phyloP scores from a whole-genome alignment of 345 rosid species.

The Dipteronia sinensis region DNA sequence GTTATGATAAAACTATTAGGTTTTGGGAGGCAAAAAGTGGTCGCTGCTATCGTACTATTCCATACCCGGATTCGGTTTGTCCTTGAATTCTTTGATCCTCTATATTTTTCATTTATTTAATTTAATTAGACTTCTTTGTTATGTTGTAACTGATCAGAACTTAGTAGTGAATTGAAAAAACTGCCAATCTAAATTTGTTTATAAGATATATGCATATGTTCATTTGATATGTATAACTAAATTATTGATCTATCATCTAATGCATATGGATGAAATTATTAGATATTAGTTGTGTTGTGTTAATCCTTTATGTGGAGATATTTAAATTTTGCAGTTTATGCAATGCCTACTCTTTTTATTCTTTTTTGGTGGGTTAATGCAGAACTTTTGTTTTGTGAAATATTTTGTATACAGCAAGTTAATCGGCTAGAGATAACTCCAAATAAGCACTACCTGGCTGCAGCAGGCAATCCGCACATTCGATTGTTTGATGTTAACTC shows the following conservation, averaged over 20 bases:
- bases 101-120: neutral
- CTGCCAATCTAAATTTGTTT: neutral
- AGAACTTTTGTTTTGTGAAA: slow-evolving; percentile 8
- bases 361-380: neutral
- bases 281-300: neutral
- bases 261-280: neutral
- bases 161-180: neutral
- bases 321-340: neutral
- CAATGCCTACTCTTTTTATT: neutral
- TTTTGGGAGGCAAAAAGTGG: slow-evolving; percentile 98
- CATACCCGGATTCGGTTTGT: slow-evolving; percentile 83
- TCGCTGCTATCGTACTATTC: slow-evolving; percentile 90
- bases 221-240: neutral
- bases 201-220: neutral
- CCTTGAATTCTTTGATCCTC: neutral
- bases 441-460: slow-evolving; percentile 78
- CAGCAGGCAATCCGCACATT: slow-evolving; percentile 93
- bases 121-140: neutral
- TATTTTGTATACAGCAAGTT: slow-evolving; percentile 60
- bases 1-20: slow-evolving; percentile 88
- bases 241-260: no score
- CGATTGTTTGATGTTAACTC: slow-evolving; percentile 85
- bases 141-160: neutral
- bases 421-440: slow-evolving; percentile 96
- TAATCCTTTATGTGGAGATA: no score